Evolutionary conservation across 768 basidiomycete genomes (phyloP).

Genomic region (Cystobasidium onofrii): DNA sequence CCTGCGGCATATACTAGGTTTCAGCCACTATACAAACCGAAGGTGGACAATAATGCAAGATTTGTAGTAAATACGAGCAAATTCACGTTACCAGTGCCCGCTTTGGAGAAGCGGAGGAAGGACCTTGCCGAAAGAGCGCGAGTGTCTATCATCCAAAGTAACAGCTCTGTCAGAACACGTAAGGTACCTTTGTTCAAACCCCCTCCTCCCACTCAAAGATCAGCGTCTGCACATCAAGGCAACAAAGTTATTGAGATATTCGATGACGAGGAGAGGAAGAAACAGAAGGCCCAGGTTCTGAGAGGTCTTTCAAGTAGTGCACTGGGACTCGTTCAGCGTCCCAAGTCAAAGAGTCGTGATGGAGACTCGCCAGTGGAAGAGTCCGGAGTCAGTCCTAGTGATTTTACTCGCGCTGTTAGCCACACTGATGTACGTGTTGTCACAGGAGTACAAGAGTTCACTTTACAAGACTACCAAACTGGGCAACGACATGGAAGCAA

Average conservation of each 20-base stretch:
- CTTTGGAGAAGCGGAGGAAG: background rate
- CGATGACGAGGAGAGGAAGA: background rate
- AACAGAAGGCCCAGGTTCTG: background rate
- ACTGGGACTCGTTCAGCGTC: background rate
- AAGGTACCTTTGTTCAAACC: background rate
- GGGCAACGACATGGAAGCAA: background rate
- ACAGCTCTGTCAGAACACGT: background rate
- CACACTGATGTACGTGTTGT: background rate
- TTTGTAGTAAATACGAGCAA: background rate
- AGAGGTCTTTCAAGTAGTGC: background rate
- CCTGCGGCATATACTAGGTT: conserved; percentile 2
- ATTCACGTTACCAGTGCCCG: conserved; percentile 5
- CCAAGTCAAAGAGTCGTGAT: background rate
- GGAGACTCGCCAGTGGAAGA: background rate
- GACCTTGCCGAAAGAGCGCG: background rate
- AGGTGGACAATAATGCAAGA: background rate
- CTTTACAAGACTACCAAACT: background rate
- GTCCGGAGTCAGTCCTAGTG: background rate
- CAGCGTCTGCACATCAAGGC: background rate
- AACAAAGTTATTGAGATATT: background rate
- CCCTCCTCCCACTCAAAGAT: background rate
- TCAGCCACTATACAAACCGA: background rate
- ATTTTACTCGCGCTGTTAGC: background rate
- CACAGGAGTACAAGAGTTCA: background rate
- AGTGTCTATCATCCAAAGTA: background rate